Percentiles rank a stretch among this genome's conserved stretches.
phyloP scores from a whole-genome alignment of 2,329 filamentous ascomycete species.

The Dactylellina sp. region DNA sequence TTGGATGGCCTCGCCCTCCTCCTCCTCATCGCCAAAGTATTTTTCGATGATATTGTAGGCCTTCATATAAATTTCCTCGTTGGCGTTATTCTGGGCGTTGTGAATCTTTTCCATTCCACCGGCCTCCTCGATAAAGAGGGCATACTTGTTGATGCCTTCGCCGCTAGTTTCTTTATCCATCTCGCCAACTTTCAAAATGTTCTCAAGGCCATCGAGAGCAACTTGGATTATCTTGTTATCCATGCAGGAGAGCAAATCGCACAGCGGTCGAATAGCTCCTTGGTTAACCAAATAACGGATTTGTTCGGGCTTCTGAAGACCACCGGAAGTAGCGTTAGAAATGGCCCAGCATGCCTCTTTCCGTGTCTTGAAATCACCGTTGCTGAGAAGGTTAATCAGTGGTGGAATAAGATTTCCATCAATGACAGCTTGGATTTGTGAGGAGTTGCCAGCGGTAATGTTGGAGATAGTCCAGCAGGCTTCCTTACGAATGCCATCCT shows the following conservation, averaged over 20 bases:
- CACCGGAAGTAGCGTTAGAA: constrained; percentile 96
- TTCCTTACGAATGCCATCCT: constrained; percentile 99
- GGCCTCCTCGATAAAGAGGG: constrained; percentile 97
- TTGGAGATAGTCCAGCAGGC: constrained; percentile 99
- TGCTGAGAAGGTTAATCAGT: constrained; percentile 92
- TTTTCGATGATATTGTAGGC: constrained; percentile 99
- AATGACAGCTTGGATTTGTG: constrained; percentile 95
- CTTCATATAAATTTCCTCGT: constrained; percentile 99
- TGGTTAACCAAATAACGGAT: constrained; percentile 93
- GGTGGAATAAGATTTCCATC: constrained; percentile 97
- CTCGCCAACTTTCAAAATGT: constrained; percentile 98
- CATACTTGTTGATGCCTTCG: constrained; percentile 91
- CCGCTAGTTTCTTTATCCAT: constrained; percentile 93
- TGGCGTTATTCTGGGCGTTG: constrained; percentile 99
- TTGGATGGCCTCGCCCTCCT: constrained; percentile 82
- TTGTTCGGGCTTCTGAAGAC: constrained; percentile 98
- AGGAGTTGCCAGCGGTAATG: constrained; percentile 97
- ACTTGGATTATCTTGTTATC: constrained; percentile 99
- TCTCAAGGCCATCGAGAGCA: constrained; percentile 95
- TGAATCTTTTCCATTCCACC: constrained; percentile 99
- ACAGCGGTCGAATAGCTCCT: constrained; percentile 97
- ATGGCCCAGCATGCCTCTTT: constrained; percentile 99
- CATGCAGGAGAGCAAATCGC: constrained; percentile 92
- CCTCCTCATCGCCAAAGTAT: constrained; percentile 99
- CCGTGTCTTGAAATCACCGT: constrained; percentile 97